Evolutionary conservation across 2,329 filamentous ascomycete species (phyloP).

Genomic region (Calycina marina): DNA sequence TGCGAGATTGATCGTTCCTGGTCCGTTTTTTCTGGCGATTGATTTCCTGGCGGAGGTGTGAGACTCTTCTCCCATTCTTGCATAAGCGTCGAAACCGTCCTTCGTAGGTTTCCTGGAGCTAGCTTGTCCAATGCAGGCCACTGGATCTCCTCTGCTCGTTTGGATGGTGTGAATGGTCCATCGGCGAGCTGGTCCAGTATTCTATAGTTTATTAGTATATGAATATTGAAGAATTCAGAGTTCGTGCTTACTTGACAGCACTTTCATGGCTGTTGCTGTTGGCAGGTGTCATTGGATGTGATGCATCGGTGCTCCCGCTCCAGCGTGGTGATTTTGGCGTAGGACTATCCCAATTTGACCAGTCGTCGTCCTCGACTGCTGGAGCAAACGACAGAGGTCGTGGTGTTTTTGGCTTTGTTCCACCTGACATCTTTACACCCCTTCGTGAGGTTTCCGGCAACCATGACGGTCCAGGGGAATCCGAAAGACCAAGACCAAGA

Average conservation of each 20-base stretch:
- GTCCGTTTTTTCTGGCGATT: neutral
- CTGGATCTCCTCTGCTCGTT: constrained; percentile 23
- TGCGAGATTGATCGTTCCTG: neutral
- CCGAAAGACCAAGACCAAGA: constrained; percentile 8
- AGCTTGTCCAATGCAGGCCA: constrained; percentile 32
- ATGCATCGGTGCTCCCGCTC: constrained; percentile 35
- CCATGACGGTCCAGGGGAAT: constrained; percentile 11
- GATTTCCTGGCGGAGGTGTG: constrained; percentile 30
- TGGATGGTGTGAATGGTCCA: constrained; percentile 12
- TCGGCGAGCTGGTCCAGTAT: constrained; percentile 11
- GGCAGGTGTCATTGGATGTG: constrained; percentile 17
- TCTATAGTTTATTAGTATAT: constrained; percentile 11
- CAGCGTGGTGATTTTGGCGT: constrained; percentile 42
- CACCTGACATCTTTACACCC: neutral
- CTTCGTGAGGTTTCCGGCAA: neutral
- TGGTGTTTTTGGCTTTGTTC: constrained; percentile 4
- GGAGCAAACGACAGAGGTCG: constrained; percentile 14
- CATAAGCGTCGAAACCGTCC: constrained; percentile 74
- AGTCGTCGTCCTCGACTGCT: constrained; percentile 37
- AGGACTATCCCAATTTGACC: constrained; percentile 49
- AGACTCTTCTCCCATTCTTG: constrained; percentile 81
- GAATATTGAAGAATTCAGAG: constrained; percentile 2
- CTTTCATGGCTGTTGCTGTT: constrained; percentile 8
- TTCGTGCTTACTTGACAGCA: constrained; percentile 16
- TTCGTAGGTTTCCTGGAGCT: constrained; percentile 56